These are phyloP conservation scores for Pseudomonodictys pantanalensis DNA, from an alignment of 495 filamentous ascomycete species.

Conservation along the genomic window DNA sequence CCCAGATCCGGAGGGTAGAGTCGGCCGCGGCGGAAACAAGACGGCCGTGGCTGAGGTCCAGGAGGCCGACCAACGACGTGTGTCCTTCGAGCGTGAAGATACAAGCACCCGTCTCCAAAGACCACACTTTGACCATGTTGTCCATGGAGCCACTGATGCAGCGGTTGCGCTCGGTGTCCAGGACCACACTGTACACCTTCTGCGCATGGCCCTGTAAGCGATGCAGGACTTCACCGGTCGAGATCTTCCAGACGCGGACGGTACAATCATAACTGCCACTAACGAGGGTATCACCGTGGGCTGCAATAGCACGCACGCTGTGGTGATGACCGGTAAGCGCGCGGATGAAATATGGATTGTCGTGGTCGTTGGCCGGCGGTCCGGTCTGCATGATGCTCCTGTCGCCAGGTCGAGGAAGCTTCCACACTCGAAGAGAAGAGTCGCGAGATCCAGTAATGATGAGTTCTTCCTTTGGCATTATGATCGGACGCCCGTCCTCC, in stretches of 20 bases:
- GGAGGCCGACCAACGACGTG: slow-evolving; percentile 85
- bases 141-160: slow-evolving; percentile 99
- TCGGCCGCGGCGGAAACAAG: slow-evolving; percentile 95
- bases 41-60: slow-evolving; percentile 81
- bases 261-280: slow-evolving; percentile 97
- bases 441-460: slow-evolving; percentile 98
- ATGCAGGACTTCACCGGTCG: slow-evolving; percentile 85
- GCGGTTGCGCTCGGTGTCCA: slow-evolving; percentile 86
- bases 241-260: slow-evolving; percentile 96
- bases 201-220: slow-evolving; percentile 83
- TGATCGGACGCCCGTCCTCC: slow-evolving; percentile 69
- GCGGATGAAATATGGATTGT: slow-evolving; percentile 92
- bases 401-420: slow-evolving; percentile 78
- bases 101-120: slow-evolving; percentile 79
- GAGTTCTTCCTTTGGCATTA: slow-evolving; percentile 87
- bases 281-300: slow-evolving; percentile 94
- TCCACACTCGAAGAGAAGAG: slow-evolving; percentile 92
- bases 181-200: slow-evolving; percentile 97
- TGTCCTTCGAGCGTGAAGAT: slow-evolving; percentile 92
- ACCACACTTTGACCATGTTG: slow-evolving; percentile 97
- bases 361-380: slow-evolving; percentile 70
- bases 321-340: slow-evolving; percentile 82
- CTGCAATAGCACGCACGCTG: slow-evolving; percentile 97
- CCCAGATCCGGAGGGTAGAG: slow-evolving; percentile 94
- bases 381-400: slow-evolving; percentile 71